Conservation (phyloP, 768 basidiomycete species). For the Tricholomella constricta region DNA sequence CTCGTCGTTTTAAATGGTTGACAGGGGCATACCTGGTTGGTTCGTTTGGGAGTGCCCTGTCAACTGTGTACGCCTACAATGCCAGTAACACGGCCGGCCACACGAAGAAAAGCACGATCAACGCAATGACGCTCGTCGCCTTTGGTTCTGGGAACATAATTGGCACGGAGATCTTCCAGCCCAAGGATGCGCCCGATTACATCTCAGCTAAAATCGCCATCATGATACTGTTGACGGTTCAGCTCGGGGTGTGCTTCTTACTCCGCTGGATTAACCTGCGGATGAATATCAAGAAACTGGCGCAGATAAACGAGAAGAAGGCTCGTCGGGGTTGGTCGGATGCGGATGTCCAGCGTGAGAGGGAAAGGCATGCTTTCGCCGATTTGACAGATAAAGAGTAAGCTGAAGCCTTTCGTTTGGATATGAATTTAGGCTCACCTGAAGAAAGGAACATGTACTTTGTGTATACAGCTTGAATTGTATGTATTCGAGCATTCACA, state of each 20-base stretch:
- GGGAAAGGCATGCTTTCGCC: conserved; percentile 61
- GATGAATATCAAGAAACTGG: conserved; percentile 50
- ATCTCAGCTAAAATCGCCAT: conserved; percentile 70
- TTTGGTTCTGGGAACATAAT: conserved; percentile 63
- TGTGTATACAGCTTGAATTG: conserved; percentile 50
- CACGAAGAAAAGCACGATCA: conserved; percentile 70
- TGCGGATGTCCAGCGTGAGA: conserved; percentile 55
- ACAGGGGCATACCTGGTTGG: conserved; percentile 52
- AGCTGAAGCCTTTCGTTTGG: conserved; percentile 22
- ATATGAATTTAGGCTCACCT: conserved; percentile 2
- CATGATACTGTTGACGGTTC: conserved; percentile 56
- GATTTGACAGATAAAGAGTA: conserved; percentile 68
- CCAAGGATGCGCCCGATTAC: conserved; percentile 62
- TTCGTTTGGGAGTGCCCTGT: conserved; percentile 62
- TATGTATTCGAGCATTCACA: too few relatives aligned
- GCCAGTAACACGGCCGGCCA: conserved; percentile 65
- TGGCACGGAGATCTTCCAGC: conserved; percentile 64
- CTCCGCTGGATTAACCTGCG: conserved; percentile 57
- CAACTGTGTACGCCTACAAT: conserved; percentile 64
- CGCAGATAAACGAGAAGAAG: conserved; percentile 44
- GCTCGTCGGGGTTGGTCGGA: conserved; percentile 56
- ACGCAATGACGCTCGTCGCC: conserved; percentile 56
- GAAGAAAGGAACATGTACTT: conserved; percentile 57
- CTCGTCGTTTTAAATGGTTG: background rate
- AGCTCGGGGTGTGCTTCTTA: conserved; percentile 48